phyloP scores from a whole-genome alignment of 257 asterid genomes.

The Plantago major region DNA sequence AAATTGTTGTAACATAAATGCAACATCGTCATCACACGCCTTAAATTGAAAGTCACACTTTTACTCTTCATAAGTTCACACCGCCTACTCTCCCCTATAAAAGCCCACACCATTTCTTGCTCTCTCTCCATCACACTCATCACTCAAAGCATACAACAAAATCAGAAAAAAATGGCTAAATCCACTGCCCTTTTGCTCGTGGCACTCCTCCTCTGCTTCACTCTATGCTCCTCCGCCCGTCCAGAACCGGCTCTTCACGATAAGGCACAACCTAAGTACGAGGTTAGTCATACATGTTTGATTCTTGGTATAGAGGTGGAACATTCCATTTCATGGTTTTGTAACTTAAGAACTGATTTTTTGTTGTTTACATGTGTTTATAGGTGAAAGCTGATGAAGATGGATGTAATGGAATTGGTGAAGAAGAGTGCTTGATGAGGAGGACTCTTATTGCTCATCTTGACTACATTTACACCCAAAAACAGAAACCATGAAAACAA shows the following conservation, averaged over 20 bases:
- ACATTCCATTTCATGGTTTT: not conserved
- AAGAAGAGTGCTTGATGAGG: constrained; percentile 49
- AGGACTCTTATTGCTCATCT: constrained; percentile 41
- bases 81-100: constrained; percentile 26
- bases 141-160: not conserved
- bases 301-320: not conserved
- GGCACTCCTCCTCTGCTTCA: constrained; percentile 38
- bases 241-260: constrained; percentile 22
- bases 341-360: not conserved
- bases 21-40: constrained; percentile 4
- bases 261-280: constrained; percentile 13
- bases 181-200: constrained; percentile 30
- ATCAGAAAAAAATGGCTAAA: constrained; percentile 36
- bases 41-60: constrained; percentile 24
- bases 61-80: constrained; percentile 25
- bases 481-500: constrained; percentile 23
- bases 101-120: constrained; percentile 19
- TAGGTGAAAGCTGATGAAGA: constrained; percentile 23
- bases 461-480: constrained; percentile 56
- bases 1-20: not conserved
- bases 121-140: constrained; percentile 11
- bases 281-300: constrained; percentile 24
- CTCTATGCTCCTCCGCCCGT: constrained; percentile 43
- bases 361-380: not conserved
- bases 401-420: constrained; percentile 34